phyloP scores from a whole-genome alignment of 768 basidiomycete genomes.

The Erythrobasidium yunnanense region DNA sequence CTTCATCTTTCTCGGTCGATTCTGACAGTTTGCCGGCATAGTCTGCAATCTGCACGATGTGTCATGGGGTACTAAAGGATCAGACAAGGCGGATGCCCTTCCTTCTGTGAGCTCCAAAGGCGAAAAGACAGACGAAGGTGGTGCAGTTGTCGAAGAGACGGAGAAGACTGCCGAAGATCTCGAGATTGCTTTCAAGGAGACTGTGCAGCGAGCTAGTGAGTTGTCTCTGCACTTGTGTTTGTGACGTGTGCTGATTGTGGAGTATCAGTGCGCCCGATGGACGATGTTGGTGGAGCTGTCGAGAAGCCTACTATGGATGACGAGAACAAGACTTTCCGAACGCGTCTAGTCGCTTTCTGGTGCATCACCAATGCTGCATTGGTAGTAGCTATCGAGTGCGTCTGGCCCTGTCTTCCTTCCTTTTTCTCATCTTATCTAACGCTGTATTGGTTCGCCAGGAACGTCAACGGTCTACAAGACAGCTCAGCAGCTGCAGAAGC shows the following conservation, averaged over 20 bases:
- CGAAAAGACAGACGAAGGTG: slow-evolving; percentile 58
- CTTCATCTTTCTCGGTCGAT: no score
- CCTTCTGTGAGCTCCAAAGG: slow-evolving; percentile 79
- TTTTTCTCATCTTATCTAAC: not conserved
- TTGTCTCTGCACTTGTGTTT: slow-evolving; percentile 51
- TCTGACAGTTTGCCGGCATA: no score
- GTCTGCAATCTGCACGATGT: slow-evolving; percentile 46
- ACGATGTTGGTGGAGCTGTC: not conserved
- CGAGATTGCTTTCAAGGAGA: slow-evolving; percentile 81
- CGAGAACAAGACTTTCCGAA: slow-evolving; percentile 83
- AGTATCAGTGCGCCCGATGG: not conserved
- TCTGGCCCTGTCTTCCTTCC: no score
- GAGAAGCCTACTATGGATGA: slow-evolving; percentile 49
- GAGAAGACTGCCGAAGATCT: slow-evolving; percentile 75
- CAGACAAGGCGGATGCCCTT: slow-evolving; percentile 79
- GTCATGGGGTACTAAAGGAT: slow-evolving; percentile 83
- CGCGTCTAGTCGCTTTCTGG: slow-evolving; percentile 45
- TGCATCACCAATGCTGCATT: slow-evolving; percentile 16
- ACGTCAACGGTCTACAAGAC: slow-evolving; percentile 28
- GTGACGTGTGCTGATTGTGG: slow-evolving; percentile 30
- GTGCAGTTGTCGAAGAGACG: slow-evolving; percentile 73
- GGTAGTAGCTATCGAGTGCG: slow-evolving; percentile 1
- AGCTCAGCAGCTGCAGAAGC: no score
- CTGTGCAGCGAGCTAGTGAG: slow-evolving; percentile 58
- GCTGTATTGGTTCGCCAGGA: not conserved